Base-by-base conservation (phyloP, 2,329 filamentous ascomycete species). In the Stemphylium beticola region DNA sequence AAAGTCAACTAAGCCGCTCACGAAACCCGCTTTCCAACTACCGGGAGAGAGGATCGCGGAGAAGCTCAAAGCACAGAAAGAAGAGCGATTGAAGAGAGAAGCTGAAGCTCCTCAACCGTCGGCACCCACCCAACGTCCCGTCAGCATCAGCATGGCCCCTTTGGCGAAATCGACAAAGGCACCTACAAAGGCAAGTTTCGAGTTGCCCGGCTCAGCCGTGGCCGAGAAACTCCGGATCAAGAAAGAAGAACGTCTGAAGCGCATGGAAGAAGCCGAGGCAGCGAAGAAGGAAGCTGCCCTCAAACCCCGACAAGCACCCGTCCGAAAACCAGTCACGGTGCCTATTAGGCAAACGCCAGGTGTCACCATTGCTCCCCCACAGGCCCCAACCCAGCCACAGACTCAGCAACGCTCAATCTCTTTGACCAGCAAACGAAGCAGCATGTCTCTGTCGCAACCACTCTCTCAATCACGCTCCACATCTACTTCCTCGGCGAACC, bases 121-220 rank as follows among this genome's bases (percentile, higher is more conserved):
- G 10, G 47, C 31, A n/a, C 47, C 52, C 5, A 55, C 41, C 5
- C 49, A 53, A 33, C 54, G 57, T 7, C 54, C 57, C n/a, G 49
- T 46, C 8, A 57, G 54, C 32, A 54, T 57, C 31, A 55, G 72
- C 61, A 74, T 77, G 67, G 75, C 51, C 17, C 46, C 46, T 8
- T 75, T 73, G 12, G 63, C 74, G 9, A 84, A 82, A 61, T 83
- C 81, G 3, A 73, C 71, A 18, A 84, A 84, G 61, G 73, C 80
- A 6, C 78, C 77, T 0, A 85, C 83, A 0, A 76, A 73, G 44
- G 72, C 82, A 14, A 81, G 72, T 22, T 85, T 85, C 63, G 74
- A 79, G 46, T 74, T 85, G 0, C 82, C 83, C 0, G 82, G 83
- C 7, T 83, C 85, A 59, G 82, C 77, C 12, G 72, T 84, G 2